Base-by-base conservation (phyloP, 2,329 filamentous ascomycete genomes). In the Botrytis fabae region DNA sequence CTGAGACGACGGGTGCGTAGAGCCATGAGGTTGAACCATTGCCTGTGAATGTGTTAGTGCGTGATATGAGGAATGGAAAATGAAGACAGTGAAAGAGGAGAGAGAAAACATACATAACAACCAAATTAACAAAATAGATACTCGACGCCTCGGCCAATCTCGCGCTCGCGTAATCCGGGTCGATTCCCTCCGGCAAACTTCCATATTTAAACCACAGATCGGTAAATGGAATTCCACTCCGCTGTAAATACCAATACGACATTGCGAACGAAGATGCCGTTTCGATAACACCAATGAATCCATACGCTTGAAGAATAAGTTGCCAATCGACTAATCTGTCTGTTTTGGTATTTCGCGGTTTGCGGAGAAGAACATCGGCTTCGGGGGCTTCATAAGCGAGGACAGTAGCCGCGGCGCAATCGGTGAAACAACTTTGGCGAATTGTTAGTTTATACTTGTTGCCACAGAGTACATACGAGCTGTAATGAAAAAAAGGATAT, bases 351-450 rank as follows among this genome's bases (percentile, higher is more conserved):
- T 91, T 88, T 62, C 92, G 87, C 0, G 92, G 92, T 68, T 86
- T 88, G 8, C 91, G 89, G 40, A 88, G 83, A 16, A 95, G 86
- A 0, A 94, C 88, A 75, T 94, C 92, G 0, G 91, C 90, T 80
- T 95, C 92, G 0, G 92, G 91, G 69, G 90, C 87, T 79, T 95
- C 92, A 79, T 93, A 94, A 0, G 92, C 92, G 16, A 95, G 85
- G 4, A 90, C 88, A 0, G 91, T 92, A 0, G 92, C 90, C 3
- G 90, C 90, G 10, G 88, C 86, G 75, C 90, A 93, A 80, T 95
- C 92, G 16, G 92, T 94, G 80, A 94, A 92, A 80, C 91, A 93
- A 78, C 62, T 64, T 28, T 46, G 16, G 32, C n/a, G 40, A 28
- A 22, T 28, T 12, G 62, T 48, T 65, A 48, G 42, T 25, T 5